A percentile compares a stretch with the other conserved stretches of the same genome.
These are phyloP conservation scores for Lasiodiplodia hormozganensis DNA, from an alignment of 2,329 filamentous ascomycete species.

Conservation along the genomic window DNA sequence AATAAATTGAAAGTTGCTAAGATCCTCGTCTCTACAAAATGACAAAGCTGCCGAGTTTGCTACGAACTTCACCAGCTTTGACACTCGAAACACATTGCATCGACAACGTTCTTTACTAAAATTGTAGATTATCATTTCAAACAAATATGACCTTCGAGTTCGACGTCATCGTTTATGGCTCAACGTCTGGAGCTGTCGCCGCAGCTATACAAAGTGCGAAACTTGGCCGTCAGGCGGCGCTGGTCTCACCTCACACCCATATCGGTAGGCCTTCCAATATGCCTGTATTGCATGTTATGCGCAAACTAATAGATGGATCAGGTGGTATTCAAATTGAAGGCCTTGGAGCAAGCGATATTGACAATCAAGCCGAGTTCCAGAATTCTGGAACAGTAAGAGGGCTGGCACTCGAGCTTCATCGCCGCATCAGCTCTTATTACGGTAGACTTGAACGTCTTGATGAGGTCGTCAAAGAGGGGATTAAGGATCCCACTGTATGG, in stretches of 20 bases:
- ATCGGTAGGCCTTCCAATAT: neutral
- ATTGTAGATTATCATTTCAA: too few species aligned
- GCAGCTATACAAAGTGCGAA: neutral
- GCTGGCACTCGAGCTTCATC: neutral
- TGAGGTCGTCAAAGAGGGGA: neutral
- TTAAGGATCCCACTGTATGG: neutral
- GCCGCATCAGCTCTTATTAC: neutral
- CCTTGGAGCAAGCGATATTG: neutral
- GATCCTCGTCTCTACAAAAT: too few species aligned
- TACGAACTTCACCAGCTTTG: too few species aligned
- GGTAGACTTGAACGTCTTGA: neutral
- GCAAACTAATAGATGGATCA: neutral
- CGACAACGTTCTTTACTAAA: too few species aligned
- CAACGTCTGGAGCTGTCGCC: neutral
- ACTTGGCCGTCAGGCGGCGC: neutral
- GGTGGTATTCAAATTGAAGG: neutral
- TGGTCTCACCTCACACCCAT: neutral
- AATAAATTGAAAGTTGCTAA: too few species aligned
- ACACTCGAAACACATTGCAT: too few species aligned
- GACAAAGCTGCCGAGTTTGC: too few species aligned
- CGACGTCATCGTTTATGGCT: neutral
- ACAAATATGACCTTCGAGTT: neutral
- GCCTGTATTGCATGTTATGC: accelerated
- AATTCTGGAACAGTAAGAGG: neutral
- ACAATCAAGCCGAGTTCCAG: neutral